Evolutionary conservation across 805 yeast genomes (phyloP).

Genomic region (Yamadazyma philogaea): DNA sequence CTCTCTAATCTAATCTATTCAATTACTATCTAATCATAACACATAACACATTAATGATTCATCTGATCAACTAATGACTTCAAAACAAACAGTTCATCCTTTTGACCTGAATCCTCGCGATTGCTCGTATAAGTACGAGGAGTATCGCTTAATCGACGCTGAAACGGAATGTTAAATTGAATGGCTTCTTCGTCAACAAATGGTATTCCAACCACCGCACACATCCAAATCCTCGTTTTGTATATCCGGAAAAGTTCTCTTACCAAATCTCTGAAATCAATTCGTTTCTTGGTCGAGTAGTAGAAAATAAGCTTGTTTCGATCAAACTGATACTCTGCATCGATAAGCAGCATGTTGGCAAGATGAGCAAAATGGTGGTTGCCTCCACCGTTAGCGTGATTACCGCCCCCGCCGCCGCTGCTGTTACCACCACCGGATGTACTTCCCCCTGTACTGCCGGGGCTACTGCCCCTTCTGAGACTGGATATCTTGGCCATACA

Average conservation of each 20-base stretch:
- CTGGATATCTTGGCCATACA: conserved; percentile 58
- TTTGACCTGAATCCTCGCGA: conserved; percentile 3
- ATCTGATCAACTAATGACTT: conserved; percentile 42
- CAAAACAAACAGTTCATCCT: conserved; percentile 28
- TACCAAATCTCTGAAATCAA: conserved; percentile 50
- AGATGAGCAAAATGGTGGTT: conserved; percentile 12
- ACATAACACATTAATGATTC: conserved; percentile 22
- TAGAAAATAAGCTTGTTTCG: conserved; percentile 73
- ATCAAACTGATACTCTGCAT: conserved; percentile 81
- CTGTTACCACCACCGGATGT: not conserved
- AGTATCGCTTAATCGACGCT: not conserved
- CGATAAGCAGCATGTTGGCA: conserved; percentile 57
- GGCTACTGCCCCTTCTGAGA: not conserved
- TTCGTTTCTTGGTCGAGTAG: conserved; percentile 55
- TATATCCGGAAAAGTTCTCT: conserved; percentile 44
- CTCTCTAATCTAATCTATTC: conserved; percentile 4
- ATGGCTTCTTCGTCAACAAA: conserved; percentile 11
- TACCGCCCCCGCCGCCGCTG: not conserved
- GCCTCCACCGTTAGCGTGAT: conserved; percentile 1
- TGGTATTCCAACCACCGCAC: conserved; percentile 57
- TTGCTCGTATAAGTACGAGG: conserved; percentile 1
- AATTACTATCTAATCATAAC: conserved; percentile 1
- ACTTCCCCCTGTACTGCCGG: not conserved
- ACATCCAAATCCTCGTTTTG: conserved; percentile 61
- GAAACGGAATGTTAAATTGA: conserved; percentile 6